Base-by-base conservation (phyloP, 1,139 yeast genomes). In the Pichia sp. region DNA sequence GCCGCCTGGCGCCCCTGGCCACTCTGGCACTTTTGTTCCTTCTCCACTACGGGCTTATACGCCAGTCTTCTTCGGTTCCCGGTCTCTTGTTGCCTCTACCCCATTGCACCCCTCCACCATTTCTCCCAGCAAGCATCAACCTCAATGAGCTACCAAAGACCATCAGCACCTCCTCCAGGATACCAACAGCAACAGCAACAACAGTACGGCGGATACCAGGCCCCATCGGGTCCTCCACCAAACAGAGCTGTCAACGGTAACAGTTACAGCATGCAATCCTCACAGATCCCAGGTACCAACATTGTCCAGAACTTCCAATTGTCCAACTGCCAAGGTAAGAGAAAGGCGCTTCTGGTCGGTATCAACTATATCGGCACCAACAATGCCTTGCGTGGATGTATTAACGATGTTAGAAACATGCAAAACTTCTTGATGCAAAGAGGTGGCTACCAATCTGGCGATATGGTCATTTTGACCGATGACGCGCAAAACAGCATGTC, bases 301-400 rank as follows among this genome's bases (percentile, higher is more conserved):
- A 47, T 52, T 17, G 44, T 40, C 15, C 63, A 59, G 33, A 47
- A 55, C n/a, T 61, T 54, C 45, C 61, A 58, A 36, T 50, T 53
- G 15, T 60, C 65, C 4, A n/a, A 35, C n/a, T 40, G 38, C 46
- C 53, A 19, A n/a, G 67, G 67, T 15, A 53, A 60, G 42, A 80
- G 84, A 56, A 91, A 90, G 70, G 98, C 97, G 1, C 67, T 91
- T 50, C 67, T 90, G 48, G 75, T 91, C 46, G 98, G 98, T 10
- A 85, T 89, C 67, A 91, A 91, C 69, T 91, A 91, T 67, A 73
- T 82, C 58, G 95, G 96, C 11, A 67, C 85, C n/a, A 69, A 68
- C 42, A 84, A 81, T 63, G 82, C 76, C 54, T 72, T 91, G 52
- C 72, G 84, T 47, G 98, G 98, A 1, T 90, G 97, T 67, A 86